Base-by-base conservation (phyloP, 805 yeast species). In the Saccharomyces jurei region DNA sequence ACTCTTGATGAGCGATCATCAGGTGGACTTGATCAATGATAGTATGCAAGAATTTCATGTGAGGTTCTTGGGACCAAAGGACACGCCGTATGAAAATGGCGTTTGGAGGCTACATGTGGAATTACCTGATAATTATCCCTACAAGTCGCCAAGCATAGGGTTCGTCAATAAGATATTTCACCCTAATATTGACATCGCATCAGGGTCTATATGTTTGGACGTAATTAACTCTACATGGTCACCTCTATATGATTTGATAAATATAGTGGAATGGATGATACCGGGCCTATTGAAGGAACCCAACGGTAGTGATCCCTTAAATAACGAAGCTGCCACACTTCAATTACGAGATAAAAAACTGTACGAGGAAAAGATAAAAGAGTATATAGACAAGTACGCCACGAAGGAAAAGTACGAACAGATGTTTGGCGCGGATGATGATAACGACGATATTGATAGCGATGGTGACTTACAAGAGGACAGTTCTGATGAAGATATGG, bases 161-260 rank as follows among this genome's bases (percentile, higher is more conserved):
- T 92, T 92, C 67, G 82, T 82, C 51, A 94, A 91, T 71, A 87
- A 85, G 66, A 92, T 94, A 21, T 91, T 82, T 72, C 99, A 92
- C 69, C 99, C 99, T 5, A 92, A 92, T 66, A 90, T 92, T 58
- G 99, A 92, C 67, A 95, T 90, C 67, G 78, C 82, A 28, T 84
- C 82, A 14, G 99, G 99, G 0, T 83, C 95, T 0, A 97, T 92
- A 6, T 92, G 99, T 71, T 81, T 92, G 50, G 98, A 92, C 69
- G 98, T 94, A 17, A 91, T 92, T 59, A 92, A 92, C 69, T 97
- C 92, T 67, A 89, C 98, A 0, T 92, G 99, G 99, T 87, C 96
- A 46, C 98, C 99, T 1, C 87, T 92, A 89, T 92, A 90, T 75
- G 97, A 94, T 53, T 79, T 94, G 60, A 76, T 84, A 60, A 94